These are phyloP conservation scores for Porcisia deanei DNA, from an alignment of 208 protist species.

Conservation along the genomic window DNA sequence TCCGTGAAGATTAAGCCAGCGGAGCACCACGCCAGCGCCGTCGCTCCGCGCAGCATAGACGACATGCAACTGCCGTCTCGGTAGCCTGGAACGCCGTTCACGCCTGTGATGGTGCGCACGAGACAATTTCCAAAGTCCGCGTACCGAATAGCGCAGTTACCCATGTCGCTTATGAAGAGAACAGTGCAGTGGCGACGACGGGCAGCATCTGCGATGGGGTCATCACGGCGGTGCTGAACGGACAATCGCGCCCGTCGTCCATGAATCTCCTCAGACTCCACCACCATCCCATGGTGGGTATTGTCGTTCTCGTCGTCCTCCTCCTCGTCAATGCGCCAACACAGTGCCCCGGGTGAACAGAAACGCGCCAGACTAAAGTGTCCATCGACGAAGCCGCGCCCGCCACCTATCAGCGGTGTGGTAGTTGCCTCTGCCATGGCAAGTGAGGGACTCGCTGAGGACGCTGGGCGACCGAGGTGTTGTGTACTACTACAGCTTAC, in stretches of 20 bases:
- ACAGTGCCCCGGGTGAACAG: slow-evolving; percentile 58
- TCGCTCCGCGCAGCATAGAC: slow-evolving; percentile 49
- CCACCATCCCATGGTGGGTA: background rate
- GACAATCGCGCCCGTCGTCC: background rate
- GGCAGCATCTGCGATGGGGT: slow-evolving; percentile 6
- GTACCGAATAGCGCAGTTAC: slow-evolving; percentile 75
- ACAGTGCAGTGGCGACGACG: slow-evolving; percentile 27
- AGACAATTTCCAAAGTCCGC: slow-evolving; percentile 60
- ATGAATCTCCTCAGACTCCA: background rate
- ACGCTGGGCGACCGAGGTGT: slow-evolving; percentile 8
- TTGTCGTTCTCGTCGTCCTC: background rate
- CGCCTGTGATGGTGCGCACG: slow-evolving; percentile 73
- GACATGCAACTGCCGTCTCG: slow-evolving; percentile 64
- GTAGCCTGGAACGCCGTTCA: slow-evolving; percentile 74
- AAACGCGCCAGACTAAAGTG: slow-evolving; percentile 72
- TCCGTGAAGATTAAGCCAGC: slow-evolving; percentile 71
- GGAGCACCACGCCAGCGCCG: slow-evolving; percentile 59
- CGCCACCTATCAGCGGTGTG: slow-evolving; percentile 46
- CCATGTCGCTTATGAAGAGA: slow-evolving; percentile 81
- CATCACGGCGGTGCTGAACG: background rate
- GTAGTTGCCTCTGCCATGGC: slow-evolving; percentile 25
- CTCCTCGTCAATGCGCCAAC: slow-evolving; percentile 56
- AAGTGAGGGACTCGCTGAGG: slow-evolving; percentile 24
- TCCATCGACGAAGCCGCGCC: slow-evolving; percentile 68
- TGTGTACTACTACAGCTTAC: slow-evolving; percentile 4